Conservation (phyloP, 2,329 filamentous ascomycete genomes). For the Neofusicoccum umdonicola region DNA sequence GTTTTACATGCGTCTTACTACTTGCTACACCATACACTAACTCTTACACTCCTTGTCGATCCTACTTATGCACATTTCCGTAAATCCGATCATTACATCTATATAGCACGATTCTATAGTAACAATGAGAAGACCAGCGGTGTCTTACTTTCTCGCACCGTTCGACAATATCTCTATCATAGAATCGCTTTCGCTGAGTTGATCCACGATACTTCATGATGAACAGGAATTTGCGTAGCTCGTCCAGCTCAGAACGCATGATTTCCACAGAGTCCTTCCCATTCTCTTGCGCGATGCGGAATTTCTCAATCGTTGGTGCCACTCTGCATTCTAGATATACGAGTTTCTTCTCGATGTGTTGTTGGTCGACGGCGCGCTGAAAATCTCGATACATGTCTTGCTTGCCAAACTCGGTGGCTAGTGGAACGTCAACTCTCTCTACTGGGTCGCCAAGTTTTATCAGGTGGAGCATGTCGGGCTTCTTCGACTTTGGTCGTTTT, state of each 20-base stretch:
- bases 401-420: conserved; percentile 28
- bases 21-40: too few relatives aligned
- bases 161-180: conserved; percentile 27
- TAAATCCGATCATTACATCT: too few relatives aligned
- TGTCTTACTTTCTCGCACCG: too few relatives aligned
- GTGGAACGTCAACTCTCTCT: conserved; percentile 20
- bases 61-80: too few relatives aligned
- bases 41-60: too few relatives aligned
- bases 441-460: neutral
- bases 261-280: conserved; percentile 28
- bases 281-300: conserved; percentile 23
- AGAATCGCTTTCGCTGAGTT: conserved; percentile 36
- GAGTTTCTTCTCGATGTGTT: conserved; percentile 29
- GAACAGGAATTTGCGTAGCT: conserved; percentile 47
- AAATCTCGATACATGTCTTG: conserved; percentile 33
- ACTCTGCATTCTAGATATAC: conserved; percentile 27
- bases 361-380: conserved; percentile 21
- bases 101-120: too few relatives aligned
- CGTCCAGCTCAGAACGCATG: conserved; percentile 33
- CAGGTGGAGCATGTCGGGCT: neutral
- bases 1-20: too few relatives aligned
- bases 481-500: neutral
- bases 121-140: too few relatives aligned
- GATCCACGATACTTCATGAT: conserved; percentile 46
- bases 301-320: conserved; percentile 22